These are phyloP conservation scores for Colletotrichum cuscutae DNA, from an alignment of 2,329 filamentous ascomycete genomes.

Conservation along the genomic window DNA sequence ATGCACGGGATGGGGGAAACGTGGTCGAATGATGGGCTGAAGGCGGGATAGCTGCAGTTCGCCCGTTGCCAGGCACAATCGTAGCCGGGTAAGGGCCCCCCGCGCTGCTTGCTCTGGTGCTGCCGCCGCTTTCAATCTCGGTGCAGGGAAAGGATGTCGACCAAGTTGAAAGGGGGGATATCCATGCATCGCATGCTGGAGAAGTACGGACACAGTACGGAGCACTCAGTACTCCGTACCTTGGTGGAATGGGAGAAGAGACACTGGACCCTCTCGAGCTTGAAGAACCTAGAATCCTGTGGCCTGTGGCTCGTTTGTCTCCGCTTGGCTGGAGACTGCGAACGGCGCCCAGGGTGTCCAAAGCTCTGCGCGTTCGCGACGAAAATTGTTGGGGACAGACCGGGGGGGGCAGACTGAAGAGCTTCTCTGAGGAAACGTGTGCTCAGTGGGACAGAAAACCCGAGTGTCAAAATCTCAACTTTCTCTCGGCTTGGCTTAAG, in stretches of 20 bases:
- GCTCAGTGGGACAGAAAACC: background rate
- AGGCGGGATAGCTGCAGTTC: slow-evolving; percentile 36
- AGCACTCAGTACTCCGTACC: too few species aligned
- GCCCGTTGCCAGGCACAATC: slow-evolving; percentile 8
- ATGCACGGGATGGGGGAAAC: background rate
- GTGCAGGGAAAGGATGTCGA: slow-evolving; percentile 15
- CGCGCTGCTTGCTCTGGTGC: background rate
- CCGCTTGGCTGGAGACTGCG: background rate
- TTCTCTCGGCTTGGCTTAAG: too few species aligned
- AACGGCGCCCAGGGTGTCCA: slow-evolving; percentile 20
- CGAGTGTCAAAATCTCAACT: background rate
- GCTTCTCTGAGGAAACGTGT: slow-evolving; percentile 18
- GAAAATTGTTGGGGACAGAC: slow-evolving; percentile 28
- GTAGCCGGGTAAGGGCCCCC: background rate
- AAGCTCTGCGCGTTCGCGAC: slow-evolving; percentile 32
- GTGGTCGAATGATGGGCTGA: slow-evolving; percentile 19
- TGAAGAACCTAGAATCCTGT: background rate
- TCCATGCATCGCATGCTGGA: slow-evolving; percentile 2
- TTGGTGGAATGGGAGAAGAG: too few species aligned
- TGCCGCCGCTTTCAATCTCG: slow-evolving; percentile 1
- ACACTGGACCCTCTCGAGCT: background rate
- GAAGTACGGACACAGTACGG: too few species aligned
- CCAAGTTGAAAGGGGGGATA: background rate
- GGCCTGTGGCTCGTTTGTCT: slow-evolving; percentile 6
- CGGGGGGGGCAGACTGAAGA: background rate